Evolutionary conservation across 2,329 filamentous ascomycete genomes (phyloP), one percentile per base, ranked within the genome.

Genomic region (Leptographium wingfieldii): DNA sequence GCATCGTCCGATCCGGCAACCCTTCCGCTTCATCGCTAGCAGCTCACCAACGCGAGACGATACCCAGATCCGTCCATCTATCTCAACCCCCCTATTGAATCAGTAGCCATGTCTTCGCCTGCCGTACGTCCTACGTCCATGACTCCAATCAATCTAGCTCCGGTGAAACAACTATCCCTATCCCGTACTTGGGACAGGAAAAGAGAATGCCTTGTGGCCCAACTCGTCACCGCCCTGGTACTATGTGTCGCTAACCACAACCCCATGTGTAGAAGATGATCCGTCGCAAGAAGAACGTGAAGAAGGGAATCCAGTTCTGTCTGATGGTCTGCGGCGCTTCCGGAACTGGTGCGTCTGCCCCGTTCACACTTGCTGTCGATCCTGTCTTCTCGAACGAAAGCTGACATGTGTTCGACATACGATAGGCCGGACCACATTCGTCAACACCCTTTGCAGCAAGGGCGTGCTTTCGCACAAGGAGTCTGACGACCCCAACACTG

Each of bases 201-300:
- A 25, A 38, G n/a, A n/a, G n/a, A 43, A 25, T 38, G 54, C 54
- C 35, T 19, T 25, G 38, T 31, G 54, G 35, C 33, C 35, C 54
- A 56, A 27, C 22, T 19, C 27, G 3, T 48, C 48, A n/a, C 25
- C 33, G 19, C 16, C 25, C 38, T 59, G 27, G 14, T 14, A n/a
- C 22, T 11, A 40, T 52, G 11, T 29, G 22, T 59, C 60, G 67
- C 69, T 70, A 67, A 70, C 64, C 25, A 54, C 14, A 58, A 52
- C 5, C 54, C n/a, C 58, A 60, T 35, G 57, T 69, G 64, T 75
- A 90, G 85, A 90, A 95, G 77, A 94, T 96, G 88, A 92, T 96
- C 74, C 92, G 94, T 79, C 88, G 90, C 78, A 99, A 99, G 92
- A 99, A 99, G 89, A 97, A 99, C 84, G 92, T 99, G 80, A 96